phyloP scores from a whole-genome alignment of 179 eudicot genomes.

The Beta corolliflora region DNA sequence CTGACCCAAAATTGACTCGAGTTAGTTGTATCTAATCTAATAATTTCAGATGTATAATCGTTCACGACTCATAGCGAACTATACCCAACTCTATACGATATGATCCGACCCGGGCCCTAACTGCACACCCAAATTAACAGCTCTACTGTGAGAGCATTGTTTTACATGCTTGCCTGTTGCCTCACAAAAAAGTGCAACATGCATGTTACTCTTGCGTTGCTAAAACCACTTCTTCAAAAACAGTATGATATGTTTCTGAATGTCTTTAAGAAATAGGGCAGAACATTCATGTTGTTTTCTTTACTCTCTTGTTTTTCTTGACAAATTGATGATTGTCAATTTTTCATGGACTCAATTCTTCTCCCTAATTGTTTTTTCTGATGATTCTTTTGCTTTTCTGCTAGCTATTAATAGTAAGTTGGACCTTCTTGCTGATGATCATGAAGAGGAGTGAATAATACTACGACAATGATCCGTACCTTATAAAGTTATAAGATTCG shows the following conservation, averaged over 20 bases:
- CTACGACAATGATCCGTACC: background rate
- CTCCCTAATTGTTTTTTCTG: background rate
- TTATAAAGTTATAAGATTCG: background rate
- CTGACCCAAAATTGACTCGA: too few species aligned
- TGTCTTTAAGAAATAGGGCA: slow-evolving; percentile 1
- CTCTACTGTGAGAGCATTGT: too few species aligned
- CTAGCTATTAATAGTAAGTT: slow-evolving; percentile 4
- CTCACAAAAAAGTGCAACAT: too few species aligned
- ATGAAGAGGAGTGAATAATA: background rate
- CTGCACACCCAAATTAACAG: too few species aligned
- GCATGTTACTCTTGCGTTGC: slow-evolving; percentile 7
- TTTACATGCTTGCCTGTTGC: too few species aligned
- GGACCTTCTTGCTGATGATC: background rate
- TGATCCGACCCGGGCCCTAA: too few species aligned
- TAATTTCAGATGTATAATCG: too few species aligned
- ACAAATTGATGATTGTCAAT: background rate
- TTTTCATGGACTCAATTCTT: background rate
- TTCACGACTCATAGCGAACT: too few species aligned
- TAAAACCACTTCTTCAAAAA: background rate
- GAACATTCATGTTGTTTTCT: background rate
- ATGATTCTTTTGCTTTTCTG: background rate
- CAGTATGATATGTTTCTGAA: slow-evolving; percentile 13
- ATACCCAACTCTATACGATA: too few species aligned
- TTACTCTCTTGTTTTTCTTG: background rate
- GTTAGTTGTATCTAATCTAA: too few species aligned